phyloP scores from a whole-genome alignment of 306 rosid species.

The Trifolium subterraneum region DNA sequence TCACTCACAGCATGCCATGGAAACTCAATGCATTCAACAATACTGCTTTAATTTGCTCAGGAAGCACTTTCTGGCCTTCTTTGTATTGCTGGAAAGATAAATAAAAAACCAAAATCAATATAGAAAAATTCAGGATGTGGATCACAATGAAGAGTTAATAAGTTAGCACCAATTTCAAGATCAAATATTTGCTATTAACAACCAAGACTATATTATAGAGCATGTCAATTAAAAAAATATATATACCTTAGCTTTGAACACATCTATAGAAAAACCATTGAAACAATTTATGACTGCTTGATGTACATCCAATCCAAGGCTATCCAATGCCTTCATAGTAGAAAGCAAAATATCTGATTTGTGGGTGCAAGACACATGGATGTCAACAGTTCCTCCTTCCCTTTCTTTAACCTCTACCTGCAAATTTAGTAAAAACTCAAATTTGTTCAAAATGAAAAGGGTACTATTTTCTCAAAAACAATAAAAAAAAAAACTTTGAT shows the following conservation, averaged over 20 bases:
- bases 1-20: slow-evolving; percentile 56
- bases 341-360: slow-evolving; percentile 83
- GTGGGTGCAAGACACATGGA: slow-evolving; percentile 85
- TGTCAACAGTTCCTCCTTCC: slow-evolving; percentile 86
- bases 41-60: slow-evolving; percentile 77
- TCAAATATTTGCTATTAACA: neutral
- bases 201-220: no score
- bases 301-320: slow-evolving; percentile 88
- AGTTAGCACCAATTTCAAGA: neutral
- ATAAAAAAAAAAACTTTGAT: no score
- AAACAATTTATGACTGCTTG: slow-evolving; percentile 96
- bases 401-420: slow-evolving; percentile 81
- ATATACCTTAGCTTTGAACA: slow-evolving; percentile 89
- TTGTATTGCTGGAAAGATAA: slow-evolving; percentile 66
- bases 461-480: no score
- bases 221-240: neutral
- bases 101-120: slow-evolving; percentile 25
- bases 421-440: slow-evolving; percentile 12
- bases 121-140: neutral
- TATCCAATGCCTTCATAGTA: slow-evolving; percentile 81
- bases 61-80: slow-evolving; percentile 64
- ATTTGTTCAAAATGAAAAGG: no score
- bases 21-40: slow-evolving; percentile 68
- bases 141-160: neutral
- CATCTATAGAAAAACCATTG: slow-evolving; percentile 88